These are phyloP conservation scores for Umbelopsis vinacea DNA, from an alignment of 192 early-diverging fungal species.

Conservation along the genomic window DNA sequence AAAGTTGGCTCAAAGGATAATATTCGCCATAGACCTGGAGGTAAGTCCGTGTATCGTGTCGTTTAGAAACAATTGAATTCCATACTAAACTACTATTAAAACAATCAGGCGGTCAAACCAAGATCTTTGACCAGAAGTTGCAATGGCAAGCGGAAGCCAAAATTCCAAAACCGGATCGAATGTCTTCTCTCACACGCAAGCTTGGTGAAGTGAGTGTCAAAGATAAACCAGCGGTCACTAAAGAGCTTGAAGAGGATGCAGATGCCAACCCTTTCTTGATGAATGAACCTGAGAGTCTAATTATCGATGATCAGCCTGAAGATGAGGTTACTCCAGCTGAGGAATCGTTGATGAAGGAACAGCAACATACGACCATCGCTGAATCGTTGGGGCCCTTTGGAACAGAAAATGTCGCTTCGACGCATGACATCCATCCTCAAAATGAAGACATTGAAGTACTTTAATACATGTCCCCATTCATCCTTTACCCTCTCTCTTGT, in stretches of 20 bases:
- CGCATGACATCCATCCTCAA: not conserved
- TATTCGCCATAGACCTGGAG: constrained; percentile 28
- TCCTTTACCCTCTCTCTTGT: not conserved
- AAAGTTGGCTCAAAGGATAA: constrained; percentile 29
- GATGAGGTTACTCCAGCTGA: not conserved
- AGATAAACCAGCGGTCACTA: not conserved
- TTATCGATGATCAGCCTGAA: too few relatives aligned
- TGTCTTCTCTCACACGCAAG: constrained; percentile 12
- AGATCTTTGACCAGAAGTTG: constrained; percentile 3
- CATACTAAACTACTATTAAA: not conserved
- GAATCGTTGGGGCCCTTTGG: too few relatives aligned
- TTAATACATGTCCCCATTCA: not conserved
- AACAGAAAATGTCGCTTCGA: not conserved
- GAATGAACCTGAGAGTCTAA: not conserved
- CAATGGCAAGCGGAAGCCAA: constrained; percentile 15
- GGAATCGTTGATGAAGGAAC: not conserved
- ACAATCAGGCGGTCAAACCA: constrained; percentile 3
- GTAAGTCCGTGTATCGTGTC: not conserved
- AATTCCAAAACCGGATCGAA: constrained; percentile 5
- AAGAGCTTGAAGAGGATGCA: not conserved
- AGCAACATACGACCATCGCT: not conserved
- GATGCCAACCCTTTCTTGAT: constrained; percentile 2
- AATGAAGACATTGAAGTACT: not conserved
- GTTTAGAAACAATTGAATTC: not conserved
- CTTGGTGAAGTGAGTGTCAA: not conserved